phyloP scores from a whole-genome alignment of 2,329 filamentous ascomycete species.

The Ceratocystis diversiconidia region DNA sequence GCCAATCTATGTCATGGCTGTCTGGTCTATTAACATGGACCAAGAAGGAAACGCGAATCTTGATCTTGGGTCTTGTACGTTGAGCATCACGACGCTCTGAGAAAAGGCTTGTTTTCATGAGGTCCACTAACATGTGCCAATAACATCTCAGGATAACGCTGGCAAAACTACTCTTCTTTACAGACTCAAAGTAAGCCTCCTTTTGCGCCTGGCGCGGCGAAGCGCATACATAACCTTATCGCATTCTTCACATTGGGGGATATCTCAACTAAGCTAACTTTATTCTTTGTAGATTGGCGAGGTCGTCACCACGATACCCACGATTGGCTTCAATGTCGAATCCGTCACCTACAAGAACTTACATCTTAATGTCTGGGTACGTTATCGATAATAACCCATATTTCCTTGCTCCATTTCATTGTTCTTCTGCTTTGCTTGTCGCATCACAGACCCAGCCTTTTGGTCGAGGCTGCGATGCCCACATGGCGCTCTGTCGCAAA shows the following conservation, averaged over 20 bases:
- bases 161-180: constrained; percentile 96
- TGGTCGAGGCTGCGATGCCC: constrained; percentile 6
- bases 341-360: constrained; percentile 97
- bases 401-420: not conserved
- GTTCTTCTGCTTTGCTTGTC: not conserved
- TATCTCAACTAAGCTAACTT: constrained; percentile 13
- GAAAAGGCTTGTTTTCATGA: not conserved
- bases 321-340: constrained; percentile 98
- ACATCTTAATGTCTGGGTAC: constrained; percentile 96
- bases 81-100: constrained; percentile 8
- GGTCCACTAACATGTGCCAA: not conserved
- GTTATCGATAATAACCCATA: constrained; percentile 22
- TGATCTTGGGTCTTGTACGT: constrained; percentile 82
- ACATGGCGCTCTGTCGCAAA: not conserved
- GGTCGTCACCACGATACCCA: constrained; percentile 97
- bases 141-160: constrained; percentile 66
- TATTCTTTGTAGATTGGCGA: constrained; percentile 62
- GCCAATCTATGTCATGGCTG: constrained; percentile 52
- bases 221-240: constrained; percentile 1
- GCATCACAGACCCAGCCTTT: not conserved
- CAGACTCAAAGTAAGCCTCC: constrained; percentile 62
- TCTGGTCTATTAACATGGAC: constrained; percentile 58
- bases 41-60: constrained; percentile 95
- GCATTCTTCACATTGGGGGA: constrained; percentile 2
- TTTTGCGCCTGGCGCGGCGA: not conserved